Evolutionary conservation across 1,139 yeast species (phyloP), one percentile per base, ranked within the genome.

Genomic region (Debaryomyces subglobosus): DNA sequence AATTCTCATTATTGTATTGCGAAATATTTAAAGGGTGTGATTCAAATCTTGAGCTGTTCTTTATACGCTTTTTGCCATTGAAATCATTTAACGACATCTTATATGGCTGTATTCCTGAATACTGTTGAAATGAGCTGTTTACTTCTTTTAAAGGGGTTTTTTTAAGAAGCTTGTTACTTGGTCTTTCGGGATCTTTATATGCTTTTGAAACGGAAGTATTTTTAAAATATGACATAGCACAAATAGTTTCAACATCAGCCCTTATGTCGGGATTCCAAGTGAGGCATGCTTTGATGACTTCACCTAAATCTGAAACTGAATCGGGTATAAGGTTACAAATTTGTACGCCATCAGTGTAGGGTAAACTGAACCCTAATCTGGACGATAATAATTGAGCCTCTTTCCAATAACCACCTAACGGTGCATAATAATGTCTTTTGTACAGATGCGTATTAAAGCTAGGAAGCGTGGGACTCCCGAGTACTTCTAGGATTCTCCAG

Each of bases 381-480:
- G 69, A 59, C 0, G 86, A 81, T 45, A 87, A 69, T 8, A 54
- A 46, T 42, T 68, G 64, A 3, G 87, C 89, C 49, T 84, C 82
- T 46, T 74, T 73, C 95, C 95, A 85, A 56, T 68, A 74, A 0
- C 94, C 90, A 36, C 92, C 89, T 44, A 79, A 68, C 0, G 90
- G 84, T 32, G 59, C 51, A 38, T 65, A 65, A 43, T 62, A 58
- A 23, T 61, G 56, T 23, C 52, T 49, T 18, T 47, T 49, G 40
- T 36, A 59, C 46, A 33, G 42, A 9, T 42, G 39, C 9, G 49
- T 41, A 13, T 52, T 23, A 36, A 37, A 35, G 27, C 53, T 55
- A 9, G 63, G 60, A 24, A 53, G 47, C 15, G 65, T 64, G 0
- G 96, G 96, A 12, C 86, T 77, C 0, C 99, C 98, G 43, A 92